Conservation (phyloP, 805 yeast species). For the Candida fluviatilis region DNA sequence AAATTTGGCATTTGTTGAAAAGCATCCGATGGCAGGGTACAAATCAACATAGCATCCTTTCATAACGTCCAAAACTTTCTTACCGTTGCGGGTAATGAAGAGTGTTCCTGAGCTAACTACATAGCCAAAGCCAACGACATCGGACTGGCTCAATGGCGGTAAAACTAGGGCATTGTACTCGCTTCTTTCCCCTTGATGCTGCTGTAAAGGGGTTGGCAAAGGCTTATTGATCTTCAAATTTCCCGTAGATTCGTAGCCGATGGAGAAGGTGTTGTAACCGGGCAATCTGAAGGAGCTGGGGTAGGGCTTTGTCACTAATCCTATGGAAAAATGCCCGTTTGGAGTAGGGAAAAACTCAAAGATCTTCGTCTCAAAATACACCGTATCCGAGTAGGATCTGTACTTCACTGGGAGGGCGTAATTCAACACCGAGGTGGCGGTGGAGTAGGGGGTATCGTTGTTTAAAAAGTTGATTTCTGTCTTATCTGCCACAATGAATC, state of each 20-base stretch:
- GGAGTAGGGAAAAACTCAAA: conserved; percentile 27
- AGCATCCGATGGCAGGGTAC: conserved; percentile 53
- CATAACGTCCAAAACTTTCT: conserved; percentile 47
- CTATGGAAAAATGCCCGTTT: conserved; percentile 56
- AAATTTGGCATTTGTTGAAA: conserved; percentile 38
- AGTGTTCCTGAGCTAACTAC: conserved; percentile 45
- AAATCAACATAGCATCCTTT: conserved; percentile 46
- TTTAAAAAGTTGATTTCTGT: conserved; percentile 34
- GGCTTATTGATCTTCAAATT: conserved; percentile 64
- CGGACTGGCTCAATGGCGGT: conserved; percentile 51
- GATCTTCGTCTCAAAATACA: conserved; percentile 58
- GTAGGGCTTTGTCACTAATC: conserved; percentile 68
- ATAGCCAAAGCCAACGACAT: conserved; percentile 54
- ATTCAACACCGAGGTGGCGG: conserved; percentile 37
- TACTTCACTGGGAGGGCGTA: conserved; percentile 35
- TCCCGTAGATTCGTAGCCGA: conserved; percentile 73
- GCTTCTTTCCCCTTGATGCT: conserved; percentile 38
- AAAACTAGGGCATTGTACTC: conserved; percentile 42
- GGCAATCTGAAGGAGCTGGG: conserved; percentile 68
- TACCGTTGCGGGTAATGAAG: conserved; percentile 54
- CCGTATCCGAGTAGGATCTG: conserved; percentile 33
- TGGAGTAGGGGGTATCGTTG: conserved; percentile 36
- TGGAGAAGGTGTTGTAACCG: conserved; percentile 64
- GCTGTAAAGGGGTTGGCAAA: conserved; percentile 45
- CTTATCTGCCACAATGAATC: conserved; percentile 35